Percentiles rank a stretch among this genome's conserved stretches.
These are phyloP conservation scores for Boletus eberwhitei DNA, from an alignment of 768 basidiomycete genomes.

Conservation along the genomic window DNA sequence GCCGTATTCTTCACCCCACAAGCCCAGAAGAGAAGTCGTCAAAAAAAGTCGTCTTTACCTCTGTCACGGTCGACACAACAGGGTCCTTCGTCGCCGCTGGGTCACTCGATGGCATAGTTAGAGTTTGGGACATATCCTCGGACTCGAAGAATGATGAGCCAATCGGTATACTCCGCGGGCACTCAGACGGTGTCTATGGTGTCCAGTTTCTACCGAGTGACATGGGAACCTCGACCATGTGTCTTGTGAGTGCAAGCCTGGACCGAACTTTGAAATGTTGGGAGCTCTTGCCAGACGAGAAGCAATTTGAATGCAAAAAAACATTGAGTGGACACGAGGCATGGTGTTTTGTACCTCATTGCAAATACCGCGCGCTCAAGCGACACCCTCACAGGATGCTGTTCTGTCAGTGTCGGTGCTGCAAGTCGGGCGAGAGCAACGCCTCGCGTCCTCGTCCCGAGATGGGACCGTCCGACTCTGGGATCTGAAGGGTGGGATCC, in stretches of 20 bases:
- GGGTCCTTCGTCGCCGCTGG: slow-evolving; percentile 50
- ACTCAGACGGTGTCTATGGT: slow-evolving; percentile 29
- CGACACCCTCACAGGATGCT: slow-evolving; percentile 23
- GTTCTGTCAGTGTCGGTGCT: slow-evolving; percentile 30
- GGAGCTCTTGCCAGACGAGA: slow-evolving; percentile 37
- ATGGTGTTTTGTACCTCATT: neutral
- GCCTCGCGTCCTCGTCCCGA: slow-evolving; percentile 37
- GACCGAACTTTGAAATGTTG: slow-evolving; percentile 40
- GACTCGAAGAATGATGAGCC: slow-evolving; percentile 28
- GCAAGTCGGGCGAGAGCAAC: slow-evolving; percentile 32
- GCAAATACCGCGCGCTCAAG: neutral
- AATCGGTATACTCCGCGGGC: slow-evolving; percentile 24
- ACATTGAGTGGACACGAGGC: slow-evolving; percentile 32
- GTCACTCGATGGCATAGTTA: slow-evolving; percentile 48
- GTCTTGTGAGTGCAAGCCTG: slow-evolving; percentile 30
- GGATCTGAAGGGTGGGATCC: slow-evolving; percentile 31
- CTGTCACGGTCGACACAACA: slow-evolving; percentile 25
- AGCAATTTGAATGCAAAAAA: slow-evolving; percentile 26
- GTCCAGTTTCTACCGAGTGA: slow-evolving; percentile 30
- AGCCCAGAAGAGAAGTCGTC: slow-evolving; percentile 13
- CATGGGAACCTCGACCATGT: slow-evolving; percentile 24
- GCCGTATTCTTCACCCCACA: slow-evolving; percentile 20
- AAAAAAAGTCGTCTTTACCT: slow-evolving; percentile 29
- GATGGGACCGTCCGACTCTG: slow-evolving; percentile 37
- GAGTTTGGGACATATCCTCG: slow-evolving; percentile 49